phyloP scores from a whole-genome alignment of 2,329 filamentous ascomycete species.

The Colletotrichum eremochloae region DNA sequence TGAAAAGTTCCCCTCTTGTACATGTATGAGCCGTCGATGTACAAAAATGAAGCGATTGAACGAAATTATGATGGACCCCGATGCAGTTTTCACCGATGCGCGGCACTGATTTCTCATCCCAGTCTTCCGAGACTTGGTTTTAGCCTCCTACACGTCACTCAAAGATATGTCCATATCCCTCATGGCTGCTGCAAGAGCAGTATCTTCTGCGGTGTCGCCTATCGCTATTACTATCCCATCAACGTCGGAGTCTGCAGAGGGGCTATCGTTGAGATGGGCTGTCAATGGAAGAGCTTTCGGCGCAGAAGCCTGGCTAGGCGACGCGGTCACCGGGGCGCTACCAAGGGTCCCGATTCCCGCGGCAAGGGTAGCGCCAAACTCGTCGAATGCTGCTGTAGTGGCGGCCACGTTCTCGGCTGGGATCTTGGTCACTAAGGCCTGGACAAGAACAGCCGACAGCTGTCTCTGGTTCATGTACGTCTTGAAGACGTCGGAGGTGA shows the following conservation, averaged over 20 bases:
- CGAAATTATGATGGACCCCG: too few relatives aligned
- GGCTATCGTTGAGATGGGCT: not conserved
- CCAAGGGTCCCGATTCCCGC: constrained; percentile 27
- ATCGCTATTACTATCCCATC: not conserved
- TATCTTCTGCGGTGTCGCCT: not conserved
- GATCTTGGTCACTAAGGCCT: constrained; percentile 30
- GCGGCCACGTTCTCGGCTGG: constrained; percentile 27
- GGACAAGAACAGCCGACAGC: constrained; percentile 27
- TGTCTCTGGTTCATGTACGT: constrained; percentile 30
- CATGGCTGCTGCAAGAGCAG: not conserved
- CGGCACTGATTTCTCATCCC: not conserved
- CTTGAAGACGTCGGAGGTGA: constrained; percentile 27
- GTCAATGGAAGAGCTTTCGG: too few relatives aligned
- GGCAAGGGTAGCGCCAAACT: constrained; percentile 17
- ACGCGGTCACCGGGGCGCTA: constrained; percentile 46
- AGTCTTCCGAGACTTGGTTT: too few relatives aligned
- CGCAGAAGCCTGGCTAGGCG: constrained; percentile 22
- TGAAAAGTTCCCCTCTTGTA: not conserved
- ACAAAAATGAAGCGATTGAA: not conserved
- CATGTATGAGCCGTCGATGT: not conserved
- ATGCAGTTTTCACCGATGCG: not conserved
- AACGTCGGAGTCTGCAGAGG: not conserved
- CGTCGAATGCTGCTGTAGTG: constrained; percentile 23
- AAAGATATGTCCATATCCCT: not conserved
- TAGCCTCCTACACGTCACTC: not conserved